Conservation (phyloP, 768 basidiomycete genomes). For the Suillus paluster region DNA sequence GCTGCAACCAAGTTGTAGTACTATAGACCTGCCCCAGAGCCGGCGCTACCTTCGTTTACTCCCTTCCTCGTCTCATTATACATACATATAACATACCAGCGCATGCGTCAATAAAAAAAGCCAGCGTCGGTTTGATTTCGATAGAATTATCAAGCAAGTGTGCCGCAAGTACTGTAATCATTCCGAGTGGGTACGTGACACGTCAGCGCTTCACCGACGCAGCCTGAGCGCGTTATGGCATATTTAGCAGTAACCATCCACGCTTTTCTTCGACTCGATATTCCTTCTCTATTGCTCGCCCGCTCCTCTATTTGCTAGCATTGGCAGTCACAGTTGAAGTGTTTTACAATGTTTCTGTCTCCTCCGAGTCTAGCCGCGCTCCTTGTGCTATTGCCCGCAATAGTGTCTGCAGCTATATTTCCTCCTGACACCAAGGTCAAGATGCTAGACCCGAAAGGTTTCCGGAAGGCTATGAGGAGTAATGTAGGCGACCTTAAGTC, state of each 20-base stretch:
- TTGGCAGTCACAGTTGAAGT: background rate
- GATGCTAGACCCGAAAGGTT: conserved; percentile 70
- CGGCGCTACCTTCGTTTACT: too few relatives aligned
- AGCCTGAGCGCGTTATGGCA: background rate
- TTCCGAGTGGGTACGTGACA: background rate
- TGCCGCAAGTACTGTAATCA: too few relatives aligned
- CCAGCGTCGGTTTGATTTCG: background rate
- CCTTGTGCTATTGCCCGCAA: conserved; percentile 33
- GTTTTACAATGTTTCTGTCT: conserved; percentile 26
- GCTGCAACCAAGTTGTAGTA: too few relatives aligned
- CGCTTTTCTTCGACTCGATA: background rate
- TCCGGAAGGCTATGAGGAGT: conserved; percentile 71
- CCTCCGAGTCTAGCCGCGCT: conserved; percentile 19
- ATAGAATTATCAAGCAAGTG: too few relatives aligned
- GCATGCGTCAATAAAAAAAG: too few relatives aligned
- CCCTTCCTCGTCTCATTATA: too few relatives aligned
- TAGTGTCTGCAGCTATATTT: conserved; percentile 52
- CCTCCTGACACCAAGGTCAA: conserved; percentile 65
- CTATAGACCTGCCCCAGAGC: too few relatives aligned
- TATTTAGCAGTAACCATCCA: background rate
- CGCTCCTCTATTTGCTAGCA: background rate
- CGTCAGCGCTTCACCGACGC: background rate
- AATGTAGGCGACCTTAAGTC: conserved; percentile 57
- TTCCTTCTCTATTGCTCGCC: background rate
- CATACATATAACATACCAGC: too few relatives aligned